A percentile compares a stretch with the other conserved stretches of the same genome.
phyloP scores from a whole-genome alignment of 192 early-diverging fungal species.

The Funneliformis mosseae region DNA sequence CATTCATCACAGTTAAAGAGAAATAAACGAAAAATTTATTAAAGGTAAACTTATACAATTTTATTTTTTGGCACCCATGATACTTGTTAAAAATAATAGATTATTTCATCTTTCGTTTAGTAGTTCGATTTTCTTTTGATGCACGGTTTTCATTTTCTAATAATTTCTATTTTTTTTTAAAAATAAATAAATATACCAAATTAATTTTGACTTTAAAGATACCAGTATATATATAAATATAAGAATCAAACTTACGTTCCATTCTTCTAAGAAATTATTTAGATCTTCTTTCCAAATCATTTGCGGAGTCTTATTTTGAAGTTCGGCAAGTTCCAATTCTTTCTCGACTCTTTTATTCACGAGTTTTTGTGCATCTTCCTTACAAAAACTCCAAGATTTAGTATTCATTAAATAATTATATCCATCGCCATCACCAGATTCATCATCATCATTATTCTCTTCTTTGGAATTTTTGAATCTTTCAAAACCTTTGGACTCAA shows the following conservation, averaged over 20 bases:
- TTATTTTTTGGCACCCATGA: too few species aligned
- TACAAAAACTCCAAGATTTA: conserved; percentile 3
- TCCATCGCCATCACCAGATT: conserved; percentile 49
- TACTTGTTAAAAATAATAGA: too few species aligned
- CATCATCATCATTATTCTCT: conserved; percentile 38
- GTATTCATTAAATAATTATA: conserved; percentile 19
- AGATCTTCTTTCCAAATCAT: conserved; percentile 88
- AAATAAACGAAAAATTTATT: too few species aligned
- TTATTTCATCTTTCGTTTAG: too few species aligned
- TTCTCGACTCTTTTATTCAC: conserved; percentile 69
- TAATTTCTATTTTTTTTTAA: too few species aligned
- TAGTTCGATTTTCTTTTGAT: too few species aligned
- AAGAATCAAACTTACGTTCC: conserved; percentile 58
- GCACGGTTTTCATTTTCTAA: too few species aligned
- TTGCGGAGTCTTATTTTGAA: conserved; percentile 65
- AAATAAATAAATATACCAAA: too few species aligned
- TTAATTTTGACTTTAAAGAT: too few species aligned
- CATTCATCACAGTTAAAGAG: too few species aligned
- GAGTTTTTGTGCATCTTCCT: conserved; percentile 63
- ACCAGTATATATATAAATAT: not conserved
- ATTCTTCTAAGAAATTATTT: conserved; percentile 79
- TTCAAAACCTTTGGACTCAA: conserved; percentile 68
- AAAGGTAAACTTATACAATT: too few species aligned
- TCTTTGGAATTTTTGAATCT: conserved; percentile 56
- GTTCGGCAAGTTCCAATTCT: conserved; percentile 63